Evolutionary conservation across 768 basidiomycete genomes (phyloP).

Genomic region (Tephrocybe rancida): DNA sequence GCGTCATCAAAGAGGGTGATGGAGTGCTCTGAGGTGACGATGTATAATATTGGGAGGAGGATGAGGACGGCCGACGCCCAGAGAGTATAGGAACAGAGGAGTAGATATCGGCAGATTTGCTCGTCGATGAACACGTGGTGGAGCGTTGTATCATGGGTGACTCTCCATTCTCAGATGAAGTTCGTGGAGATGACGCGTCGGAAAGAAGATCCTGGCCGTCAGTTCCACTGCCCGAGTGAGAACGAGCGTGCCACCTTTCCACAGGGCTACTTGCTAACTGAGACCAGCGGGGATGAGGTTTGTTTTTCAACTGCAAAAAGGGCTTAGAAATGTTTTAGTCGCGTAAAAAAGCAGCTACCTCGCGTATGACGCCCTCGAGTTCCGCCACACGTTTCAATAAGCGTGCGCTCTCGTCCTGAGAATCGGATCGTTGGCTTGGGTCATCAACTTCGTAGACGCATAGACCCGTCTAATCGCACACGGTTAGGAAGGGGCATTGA

Average conservation of each 20-base stretch:
- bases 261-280: conserved; percentile 43
- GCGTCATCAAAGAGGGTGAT: conserved; percentile 44
- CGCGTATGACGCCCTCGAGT: conserved; percentile 83
- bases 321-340: conserved; percentile 33
- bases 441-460: conserved; percentile 88
- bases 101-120: conserved; percentile 19
- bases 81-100: conserved; percentile 22
- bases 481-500: background rate
- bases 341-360: conserved; percentile 40
- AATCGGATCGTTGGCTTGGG: conserved; percentile 55
- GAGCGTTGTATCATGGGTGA: conserved; percentile 11
- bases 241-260: conserved; percentile 27
- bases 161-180: conserved; percentile 31
- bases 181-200: conserved; percentile 29
- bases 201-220: conserved; percentile 21
- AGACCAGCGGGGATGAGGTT: conserved; percentile 70
- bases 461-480: conserved; percentile 63
- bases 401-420: conserved; percentile 64
- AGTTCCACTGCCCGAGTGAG: conserved; percentile 16
- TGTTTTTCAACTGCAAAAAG: conserved; percentile 61
- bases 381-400: conserved; percentile 79
- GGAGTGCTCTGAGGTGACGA: conserved; percentile 38
- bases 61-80: conserved; percentile 19
- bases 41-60: conserved; percentile 27
- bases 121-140: conserved; percentile 16